phyloP scores from a whole-genome alignment of 225 moss, liverwort and hornwort species.

The Pleurozium schreberi region DNA sequence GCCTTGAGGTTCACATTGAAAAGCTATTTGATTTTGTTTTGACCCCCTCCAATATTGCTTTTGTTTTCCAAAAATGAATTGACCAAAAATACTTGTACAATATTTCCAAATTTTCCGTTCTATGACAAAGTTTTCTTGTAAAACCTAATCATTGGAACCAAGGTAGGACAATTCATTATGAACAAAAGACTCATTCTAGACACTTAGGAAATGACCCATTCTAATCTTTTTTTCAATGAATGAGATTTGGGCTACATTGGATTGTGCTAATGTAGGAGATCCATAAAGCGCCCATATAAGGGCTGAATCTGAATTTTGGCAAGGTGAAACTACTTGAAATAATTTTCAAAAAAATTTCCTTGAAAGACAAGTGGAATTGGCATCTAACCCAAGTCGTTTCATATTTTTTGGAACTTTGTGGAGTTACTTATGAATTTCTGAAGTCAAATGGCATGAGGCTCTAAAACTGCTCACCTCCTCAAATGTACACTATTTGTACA shows the following conservation, averaged over 20 bases:
- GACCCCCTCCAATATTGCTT: fast-evolving
- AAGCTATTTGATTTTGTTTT: background rate
- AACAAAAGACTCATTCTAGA: background rate
- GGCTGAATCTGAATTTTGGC: too few relatives aligned
- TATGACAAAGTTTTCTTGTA: background rate
- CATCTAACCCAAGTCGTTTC: too few relatives aligned
- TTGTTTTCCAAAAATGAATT: background rate
- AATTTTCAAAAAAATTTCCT: too few relatives aligned
- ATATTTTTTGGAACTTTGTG: too few relatives aligned
- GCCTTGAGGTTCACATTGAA: background rate
- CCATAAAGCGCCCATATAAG: too few relatives aligned
- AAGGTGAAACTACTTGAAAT: too few relatives aligned
- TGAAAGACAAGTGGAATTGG: too few relatives aligned
- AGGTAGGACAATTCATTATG: background rate
- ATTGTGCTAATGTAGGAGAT: too few relatives aligned
- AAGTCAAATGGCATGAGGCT: too few relatives aligned
- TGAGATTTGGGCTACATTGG: background rate
- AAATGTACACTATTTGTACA: too few relatives aligned
- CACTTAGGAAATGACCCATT: background rate
- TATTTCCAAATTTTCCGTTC: background rate
- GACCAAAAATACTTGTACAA: background rate
- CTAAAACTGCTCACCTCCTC: too few relatives aligned
- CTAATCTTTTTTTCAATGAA: background rate
- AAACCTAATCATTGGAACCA: background rate
- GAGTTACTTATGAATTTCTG: too few relatives aligned